These are phyloP conservation scores for Entrophospora sp. DNA, from an alignment of 192 early-diverging fungal genomes.

Conservation along the genomic window DNA sequence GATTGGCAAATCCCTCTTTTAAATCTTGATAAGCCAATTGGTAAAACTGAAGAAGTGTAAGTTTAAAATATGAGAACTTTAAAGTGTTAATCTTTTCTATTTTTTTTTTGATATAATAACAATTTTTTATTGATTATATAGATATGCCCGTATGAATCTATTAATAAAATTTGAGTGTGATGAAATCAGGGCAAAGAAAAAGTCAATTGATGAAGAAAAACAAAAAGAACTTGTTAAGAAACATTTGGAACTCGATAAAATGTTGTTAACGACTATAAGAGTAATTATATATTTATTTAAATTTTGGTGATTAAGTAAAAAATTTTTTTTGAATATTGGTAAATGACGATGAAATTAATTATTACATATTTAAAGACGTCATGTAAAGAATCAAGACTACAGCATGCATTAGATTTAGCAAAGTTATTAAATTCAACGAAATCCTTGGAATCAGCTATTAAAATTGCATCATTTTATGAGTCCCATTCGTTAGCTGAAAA, in stretches of 20 bases:
- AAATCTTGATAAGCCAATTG: conserved; percentile 34
- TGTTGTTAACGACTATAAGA: conserved; percentile 65
- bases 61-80: background rate
- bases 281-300: conserved; percentile 27
- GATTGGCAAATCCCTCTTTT: conserved; percentile 59
- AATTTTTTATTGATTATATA: conserved; percentile 26
- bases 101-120: background rate
- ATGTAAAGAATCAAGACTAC: conserved; percentile 65
- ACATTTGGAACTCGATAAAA: conserved; percentile 73
- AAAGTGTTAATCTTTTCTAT: no score
- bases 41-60: conserved; percentile 33
- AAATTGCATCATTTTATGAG: conserved; percentile 66
- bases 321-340: background rate
- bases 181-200: conserved; percentile 38
- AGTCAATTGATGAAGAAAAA: conserved; percentile 20
- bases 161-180: conserved; percentile 48
- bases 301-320: background rate
- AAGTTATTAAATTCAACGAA: conserved; percentile 47
- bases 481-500: conserved; percentile 67
- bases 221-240: conserved; percentile 36
- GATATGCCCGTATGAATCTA: conserved; percentile 40
- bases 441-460: conserved; percentile 76
- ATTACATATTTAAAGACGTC: conserved; percentile 38
- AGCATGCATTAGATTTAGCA: conserved; percentile 75
- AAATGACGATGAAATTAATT: no score